Percentiles rank a stretch among this genome's conserved stretches.
Conservation (phyloP, 371 early-diverging fungal species). For the Apophysomyces elegans region DNA sequence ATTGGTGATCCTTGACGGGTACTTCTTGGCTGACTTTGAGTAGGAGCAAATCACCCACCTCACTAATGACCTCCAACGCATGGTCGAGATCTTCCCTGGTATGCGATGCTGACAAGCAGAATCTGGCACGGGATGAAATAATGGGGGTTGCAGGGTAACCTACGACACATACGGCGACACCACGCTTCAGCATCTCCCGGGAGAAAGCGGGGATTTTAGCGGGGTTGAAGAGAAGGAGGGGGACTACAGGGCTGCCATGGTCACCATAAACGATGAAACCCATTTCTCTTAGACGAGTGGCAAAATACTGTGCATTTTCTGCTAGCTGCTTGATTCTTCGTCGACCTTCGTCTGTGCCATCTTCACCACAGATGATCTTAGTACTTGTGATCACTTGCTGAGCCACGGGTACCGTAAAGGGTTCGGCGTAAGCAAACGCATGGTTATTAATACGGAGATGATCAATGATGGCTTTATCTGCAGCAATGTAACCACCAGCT, state of each 20-base stretch:
- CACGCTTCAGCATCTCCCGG: constrained; percentile 87
- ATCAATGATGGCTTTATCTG: constrained; percentile 76
- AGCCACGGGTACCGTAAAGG: constrained; percentile 88
- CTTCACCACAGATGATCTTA: constrained; percentile 87
- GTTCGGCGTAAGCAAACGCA: constrained; percentile 93
- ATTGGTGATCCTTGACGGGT: neutral
- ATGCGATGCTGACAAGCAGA: constrained; percentile 97
- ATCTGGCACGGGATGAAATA: constrained; percentile 90
- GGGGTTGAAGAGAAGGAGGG: constrained; percentile 93
- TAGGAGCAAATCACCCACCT: constrained; percentile 70
- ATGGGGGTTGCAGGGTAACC: constrained; percentile 97
- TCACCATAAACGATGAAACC: constrained; percentile 98
- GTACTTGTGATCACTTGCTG: constrained; percentile 88
- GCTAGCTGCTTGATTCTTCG: constrained; percentile 82
- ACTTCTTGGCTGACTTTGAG: constrained; percentile 51
- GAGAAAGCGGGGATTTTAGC: constrained; percentile 98
- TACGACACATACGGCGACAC: constrained; percentile 97
- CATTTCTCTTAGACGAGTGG: constrained; percentile 78
- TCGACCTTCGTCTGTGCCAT: constrained; percentile 83
- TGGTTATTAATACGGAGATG: constrained; percentile 85
- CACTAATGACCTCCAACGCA: constrained; percentile 63
- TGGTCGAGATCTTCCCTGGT: constrained; percentile 87
- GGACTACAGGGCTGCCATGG: constrained; percentile 94
- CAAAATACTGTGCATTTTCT: constrained; percentile 86
- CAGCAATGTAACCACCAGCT: constrained; percentile 97